Conservation (phyloP, 305 asterid genomes). For the Fraxinus paxiana region DNA sequence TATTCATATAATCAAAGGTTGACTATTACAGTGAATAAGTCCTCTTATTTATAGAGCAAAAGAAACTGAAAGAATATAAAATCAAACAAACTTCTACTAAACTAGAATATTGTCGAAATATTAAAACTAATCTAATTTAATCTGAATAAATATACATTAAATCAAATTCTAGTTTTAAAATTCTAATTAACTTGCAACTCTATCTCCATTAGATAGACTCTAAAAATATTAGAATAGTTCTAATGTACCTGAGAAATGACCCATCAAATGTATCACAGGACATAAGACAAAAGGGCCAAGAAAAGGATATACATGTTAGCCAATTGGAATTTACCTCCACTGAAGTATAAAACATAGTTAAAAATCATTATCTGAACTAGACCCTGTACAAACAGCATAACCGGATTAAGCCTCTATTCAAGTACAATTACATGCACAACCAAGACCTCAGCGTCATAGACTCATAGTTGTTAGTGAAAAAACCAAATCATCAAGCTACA, state of each 20-base stretch:
- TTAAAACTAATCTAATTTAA: background rate
- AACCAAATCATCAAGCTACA: background rate
- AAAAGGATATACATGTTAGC: background rate
- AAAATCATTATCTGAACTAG: background rate
- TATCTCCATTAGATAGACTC: background rate
- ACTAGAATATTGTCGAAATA: background rate
- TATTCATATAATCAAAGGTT: background rate
- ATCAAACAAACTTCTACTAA: background rate
- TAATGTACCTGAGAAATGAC: background rate
- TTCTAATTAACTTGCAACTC: background rate
- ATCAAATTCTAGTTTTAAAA: background rate
- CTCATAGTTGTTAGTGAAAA: background rate
- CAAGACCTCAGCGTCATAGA: background rate
- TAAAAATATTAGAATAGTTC: background rate
- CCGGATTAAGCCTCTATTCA: background rate
- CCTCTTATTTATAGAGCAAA: background rate
- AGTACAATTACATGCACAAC: background rate
- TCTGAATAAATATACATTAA: background rate
- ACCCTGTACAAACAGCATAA: background rate
- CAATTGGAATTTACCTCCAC: background rate
- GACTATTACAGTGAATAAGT: background rate
- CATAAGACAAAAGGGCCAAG: background rate
- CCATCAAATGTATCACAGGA: background rate
- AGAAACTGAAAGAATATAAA: background rate
- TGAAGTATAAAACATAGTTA: background rate